phyloP scores from a whole-genome alignment of 1,139 yeast species.

The Yarrowia galli region DNA sequence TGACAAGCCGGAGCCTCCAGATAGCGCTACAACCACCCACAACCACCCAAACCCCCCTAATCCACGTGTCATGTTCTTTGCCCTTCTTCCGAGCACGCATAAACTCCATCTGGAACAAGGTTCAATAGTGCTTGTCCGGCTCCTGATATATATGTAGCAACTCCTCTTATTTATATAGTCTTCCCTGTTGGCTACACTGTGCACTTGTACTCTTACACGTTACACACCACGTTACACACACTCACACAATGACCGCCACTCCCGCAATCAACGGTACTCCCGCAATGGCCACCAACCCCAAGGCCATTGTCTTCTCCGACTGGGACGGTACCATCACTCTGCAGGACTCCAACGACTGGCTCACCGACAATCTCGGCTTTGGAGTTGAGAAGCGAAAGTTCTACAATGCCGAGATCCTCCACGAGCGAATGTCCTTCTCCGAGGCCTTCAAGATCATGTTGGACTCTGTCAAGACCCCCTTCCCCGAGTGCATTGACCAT shows the following conservation, averaged over 20 bases:
- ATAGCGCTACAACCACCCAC: background rate
- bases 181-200: background rate
- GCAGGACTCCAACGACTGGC: slow-evolving; percentile 87
- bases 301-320: slow-evolving; percentile 91
- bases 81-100: slow-evolving; percentile 14
- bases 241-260: slow-evolving; percentile 16
- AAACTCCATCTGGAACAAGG: slow-evolving; percentile 37
- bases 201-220: background rate
- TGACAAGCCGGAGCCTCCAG: no score
- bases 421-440: slow-evolving; percentile 69
- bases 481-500: slow-evolving; percentile 78
- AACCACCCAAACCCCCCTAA: background rate
- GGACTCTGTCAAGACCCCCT: slow-evolving; percentile 75
- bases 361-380: slow-evolving; percentile 89
- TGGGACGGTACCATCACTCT: slow-evolving; percentile 98
- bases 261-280: slow-evolving; percentile 42
- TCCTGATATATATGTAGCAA: slow-evolving; percentile 31
- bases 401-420: slow-evolving; percentile 75
- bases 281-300: slow-evolving; percentile 51
- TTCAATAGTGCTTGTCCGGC: slow-evolving; percentile 31
- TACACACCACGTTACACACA: background rate
- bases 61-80: slow-evolving; percentile 36
- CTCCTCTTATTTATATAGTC: slow-evolving; percentile 17
- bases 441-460: slow-evolving; percentile 88
- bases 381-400: slow-evolving; percentile 72